Evolutionary conservation across 2,329 filamentous ascomycete species (phyloP).

Genomic region (Aureobasidium sp.): DNA sequence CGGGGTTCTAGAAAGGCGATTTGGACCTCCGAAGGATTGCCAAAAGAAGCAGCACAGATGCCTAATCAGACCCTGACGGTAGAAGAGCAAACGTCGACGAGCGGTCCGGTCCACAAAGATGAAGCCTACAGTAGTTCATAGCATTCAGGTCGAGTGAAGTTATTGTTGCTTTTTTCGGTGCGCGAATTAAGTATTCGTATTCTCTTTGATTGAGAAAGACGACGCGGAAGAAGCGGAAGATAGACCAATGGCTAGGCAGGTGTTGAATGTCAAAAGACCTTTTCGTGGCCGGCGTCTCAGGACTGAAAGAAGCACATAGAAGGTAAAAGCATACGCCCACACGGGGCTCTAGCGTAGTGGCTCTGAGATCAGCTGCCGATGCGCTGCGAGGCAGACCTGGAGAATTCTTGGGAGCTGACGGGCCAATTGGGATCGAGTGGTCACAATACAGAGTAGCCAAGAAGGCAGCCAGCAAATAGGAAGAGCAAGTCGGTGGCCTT

Average conservation of each 20-base stretch:
- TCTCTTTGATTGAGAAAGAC: neutral
- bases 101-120: neutral
- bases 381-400: neutral
- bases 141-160: neutral
- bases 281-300: constrained; percentile 4
- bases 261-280: neutral
- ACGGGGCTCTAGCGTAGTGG: constrained; percentile 2
- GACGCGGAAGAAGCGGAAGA: constrained; percentile 6
- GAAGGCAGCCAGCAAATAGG: neutral
- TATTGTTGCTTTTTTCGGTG: neutral
- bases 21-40: neutral
- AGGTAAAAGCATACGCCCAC: constrained; percentile 9
- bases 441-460: neutral
- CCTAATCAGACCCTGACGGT: neutral
- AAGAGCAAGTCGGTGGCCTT: neutral
- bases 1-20: neutral
- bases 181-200: constrained; percentile 1
- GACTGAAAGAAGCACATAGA: constrained; percentile 10
- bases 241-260: neutral
- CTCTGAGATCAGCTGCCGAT: constrained; percentile 7
- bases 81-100: neutral
- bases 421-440: neutral
- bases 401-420: neutral
- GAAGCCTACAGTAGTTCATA: neutral
- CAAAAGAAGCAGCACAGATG: neutral